Evolutionary conservation across 2,329 filamentous ascomycete species (phyloP).

Genomic region (Botrytis porri): DNA sequence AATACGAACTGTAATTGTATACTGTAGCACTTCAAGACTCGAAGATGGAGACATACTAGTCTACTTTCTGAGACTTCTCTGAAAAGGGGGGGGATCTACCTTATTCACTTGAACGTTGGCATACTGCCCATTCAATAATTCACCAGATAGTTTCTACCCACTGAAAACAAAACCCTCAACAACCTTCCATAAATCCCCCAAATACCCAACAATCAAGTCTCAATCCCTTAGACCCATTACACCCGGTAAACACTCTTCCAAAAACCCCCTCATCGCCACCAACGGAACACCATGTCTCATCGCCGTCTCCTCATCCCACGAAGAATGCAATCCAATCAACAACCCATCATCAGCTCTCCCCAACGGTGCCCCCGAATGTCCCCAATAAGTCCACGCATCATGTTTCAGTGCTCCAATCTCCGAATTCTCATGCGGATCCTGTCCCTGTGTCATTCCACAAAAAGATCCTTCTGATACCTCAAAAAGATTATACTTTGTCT

Average conservation of each 20-base stretch:
- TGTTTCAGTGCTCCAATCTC: conserved; percentile 53
- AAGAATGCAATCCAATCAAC: conserved; percentile 51
- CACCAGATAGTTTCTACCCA: not conserved
- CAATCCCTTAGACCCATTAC: not conserved
- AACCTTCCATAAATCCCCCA: not conserved
- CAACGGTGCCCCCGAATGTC: conserved; percentile 51
- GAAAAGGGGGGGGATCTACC: rapidly evolving
- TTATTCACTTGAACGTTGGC: not conserved
- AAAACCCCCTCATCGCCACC: conserved; percentile 40
- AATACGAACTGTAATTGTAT: too few relatives aligned
- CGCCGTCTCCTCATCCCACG: conserved; percentile 51
- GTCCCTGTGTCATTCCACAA: conserved; percentile 40
- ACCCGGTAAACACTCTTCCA: not conserved
- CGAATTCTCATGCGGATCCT: conserved; percentile 49
- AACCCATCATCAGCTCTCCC: conserved; percentile 41
- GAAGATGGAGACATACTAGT: not conserved
- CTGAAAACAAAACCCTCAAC: too few relatives aligned
- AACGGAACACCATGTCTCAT: conserved; percentile 50
- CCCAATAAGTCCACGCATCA: conserved; percentile 57
- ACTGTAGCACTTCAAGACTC: not conserved
- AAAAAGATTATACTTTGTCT: conserved; percentile 44
- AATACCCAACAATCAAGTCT: not conserved
- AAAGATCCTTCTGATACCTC: conserved; percentile 44
- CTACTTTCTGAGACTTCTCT: not conserved
- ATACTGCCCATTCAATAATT: not conserved